Evolutionary conservation across 2,329 filamentous ascomycete genomes (phyloP).

Genomic region (Pseudogymnoascus sp.): DNA sequence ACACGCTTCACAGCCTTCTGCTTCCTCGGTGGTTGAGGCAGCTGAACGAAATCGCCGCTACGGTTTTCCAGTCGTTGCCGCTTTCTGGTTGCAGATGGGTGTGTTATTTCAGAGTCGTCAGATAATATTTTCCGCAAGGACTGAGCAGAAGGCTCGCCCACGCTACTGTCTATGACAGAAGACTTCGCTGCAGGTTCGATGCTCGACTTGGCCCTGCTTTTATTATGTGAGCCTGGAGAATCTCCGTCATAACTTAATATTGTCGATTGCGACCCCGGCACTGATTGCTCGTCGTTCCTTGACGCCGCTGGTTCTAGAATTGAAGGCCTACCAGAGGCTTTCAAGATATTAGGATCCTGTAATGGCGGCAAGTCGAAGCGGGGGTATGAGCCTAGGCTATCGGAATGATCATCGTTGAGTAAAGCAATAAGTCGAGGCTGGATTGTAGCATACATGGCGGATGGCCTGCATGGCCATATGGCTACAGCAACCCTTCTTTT

Average conservation of each 20-base stretch:
- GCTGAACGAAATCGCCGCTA: constrained; percentile 55
- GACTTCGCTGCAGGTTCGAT: constrained; percentile 8
- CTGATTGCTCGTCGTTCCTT: background rate
- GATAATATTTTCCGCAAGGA: constrained; percentile 27
- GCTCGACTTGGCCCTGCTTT: background rate
- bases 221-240: constrained; percentile 1
- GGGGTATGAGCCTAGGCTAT: constrained; percentile 31
- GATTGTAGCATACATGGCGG: constrained; percentile 39
- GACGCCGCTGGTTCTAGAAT: constrained; percentile 42
- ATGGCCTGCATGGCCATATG: constrained; percentile 3
- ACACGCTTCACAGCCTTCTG: constrained; percentile 47
- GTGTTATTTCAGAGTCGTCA: constrained; percentile 22
- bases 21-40: constrained; percentile 57
- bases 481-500: background rate
- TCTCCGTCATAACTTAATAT: background rate
- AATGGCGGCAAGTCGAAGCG: constrained; percentile 46
- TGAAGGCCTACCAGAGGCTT: constrained; percentile 34
- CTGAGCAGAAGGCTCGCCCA: constrained; percentile 26
- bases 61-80: constrained; percentile 38
- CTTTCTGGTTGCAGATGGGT: constrained; percentile 40
- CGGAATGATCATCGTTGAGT: constrained; percentile 41
- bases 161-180: constrained; percentile 15
- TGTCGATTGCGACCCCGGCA: background rate
- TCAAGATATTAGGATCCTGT: constrained; percentile 38
- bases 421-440: constrained; percentile 59